Base-by-base conservation (phyloP, 805 yeast species). In the Komagataella populi region DNA sequence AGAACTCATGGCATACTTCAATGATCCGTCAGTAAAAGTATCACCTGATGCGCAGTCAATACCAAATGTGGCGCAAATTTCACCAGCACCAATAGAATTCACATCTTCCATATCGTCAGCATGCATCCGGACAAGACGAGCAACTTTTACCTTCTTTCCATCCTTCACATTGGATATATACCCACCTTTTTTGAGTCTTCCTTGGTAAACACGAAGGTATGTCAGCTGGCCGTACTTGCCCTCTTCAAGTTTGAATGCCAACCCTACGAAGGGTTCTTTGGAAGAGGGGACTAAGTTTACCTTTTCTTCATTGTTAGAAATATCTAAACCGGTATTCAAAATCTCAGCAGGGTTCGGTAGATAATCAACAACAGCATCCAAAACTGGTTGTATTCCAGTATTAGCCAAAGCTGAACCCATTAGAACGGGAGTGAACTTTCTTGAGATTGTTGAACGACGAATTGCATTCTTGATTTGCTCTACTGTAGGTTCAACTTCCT, bases 351-450 rank as follows among this genome's bases (percentile, higher is more conserved):
- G 99, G 66, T 91, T 83, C 48, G 99, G 99, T 61, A 93, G 77
- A 69, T 82, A 93, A 66, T 91, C 97, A 57, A 91, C 91, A 54
- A 93, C 96, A 45, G 97, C 93, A 67, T 93, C 97, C 59, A 93
- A 74, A 44, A 91, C 96, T 20, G 90, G 90, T 73, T 93, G 99
- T 57, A 93, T 77, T 68, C 97, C 96, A 57, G 83, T 87, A 72
- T 93, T 93, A 53, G 98, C 99, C 56, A 93, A 76, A 17, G 99
- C 99, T 49, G 97, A 88, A 20, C 99, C 99, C 97, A 93, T 93
- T 57, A 91, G 74, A n/a, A 93, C 98, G n/a, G 99, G 99, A 12
- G 98, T 88, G 74, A 93, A 93, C 65, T 79, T 86, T 71, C 97
- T 82, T 36, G 90, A 95, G 69, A 91, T 91, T 17, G 99, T 93